A percentile compares a stretch with the other conserved stretches of the same genome.
Conservation (phyloP, 2,329 filamentous ascomycete genomes). For the Coleophoma eucalyptorum region DNA sequence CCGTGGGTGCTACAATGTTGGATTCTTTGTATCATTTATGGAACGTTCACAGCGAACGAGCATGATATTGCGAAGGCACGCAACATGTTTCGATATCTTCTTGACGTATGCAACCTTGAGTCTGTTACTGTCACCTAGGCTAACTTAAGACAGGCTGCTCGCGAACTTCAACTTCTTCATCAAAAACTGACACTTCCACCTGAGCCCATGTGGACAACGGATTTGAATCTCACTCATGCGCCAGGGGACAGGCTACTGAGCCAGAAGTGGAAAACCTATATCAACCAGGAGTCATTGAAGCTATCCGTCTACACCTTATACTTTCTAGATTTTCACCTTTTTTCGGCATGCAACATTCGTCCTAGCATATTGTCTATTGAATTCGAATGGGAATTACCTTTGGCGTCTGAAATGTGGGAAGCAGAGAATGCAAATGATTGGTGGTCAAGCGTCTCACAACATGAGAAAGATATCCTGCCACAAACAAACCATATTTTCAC, state of each 20-base stretch:
- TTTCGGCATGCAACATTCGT: slow-evolving; percentile 26
- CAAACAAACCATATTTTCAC: slow-evolving; percentile 4
- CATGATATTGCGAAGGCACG: slow-evolving; percentile 20
- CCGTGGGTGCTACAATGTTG: slow-evolving; percentile 26
- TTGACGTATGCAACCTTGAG: slow-evolving; percentile 19
- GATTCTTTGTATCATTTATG: slow-evolving; percentile 27
- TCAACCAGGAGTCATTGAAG: slow-evolving; percentile 27
- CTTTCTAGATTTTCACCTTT: slow-evolving; percentile 26
- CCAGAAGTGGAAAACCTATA: slow-evolving; percentile 20
- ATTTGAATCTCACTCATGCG: background rate
- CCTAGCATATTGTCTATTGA: slow-evolving; percentile 27
- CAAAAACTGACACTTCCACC: slow-evolving; percentile 20
- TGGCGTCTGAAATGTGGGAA: slow-evolving; percentile 25
- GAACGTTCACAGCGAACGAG: slow-evolving; percentile 23
- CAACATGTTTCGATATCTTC: slow-evolving; percentile 22
- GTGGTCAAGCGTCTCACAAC: slow-evolving; percentile 8
- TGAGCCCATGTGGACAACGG: slow-evolving; percentile 8
- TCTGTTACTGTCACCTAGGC: background rate
- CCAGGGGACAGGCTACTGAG: slow-evolving; percentile 13
- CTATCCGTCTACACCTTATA: slow-evolving; percentile 25
- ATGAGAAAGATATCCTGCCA: background rate
- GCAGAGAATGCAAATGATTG: slow-evolving; percentile 23
- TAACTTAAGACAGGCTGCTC: slow-evolving; percentile 15
- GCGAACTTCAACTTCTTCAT: slow-evolving; percentile 22
- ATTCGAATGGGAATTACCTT: slow-evolving; percentile 30